Evolutionary conservation across 352 stramenopile genomes (phyloP).

Genomic region (Globisporangium takayamanum): DNA sequence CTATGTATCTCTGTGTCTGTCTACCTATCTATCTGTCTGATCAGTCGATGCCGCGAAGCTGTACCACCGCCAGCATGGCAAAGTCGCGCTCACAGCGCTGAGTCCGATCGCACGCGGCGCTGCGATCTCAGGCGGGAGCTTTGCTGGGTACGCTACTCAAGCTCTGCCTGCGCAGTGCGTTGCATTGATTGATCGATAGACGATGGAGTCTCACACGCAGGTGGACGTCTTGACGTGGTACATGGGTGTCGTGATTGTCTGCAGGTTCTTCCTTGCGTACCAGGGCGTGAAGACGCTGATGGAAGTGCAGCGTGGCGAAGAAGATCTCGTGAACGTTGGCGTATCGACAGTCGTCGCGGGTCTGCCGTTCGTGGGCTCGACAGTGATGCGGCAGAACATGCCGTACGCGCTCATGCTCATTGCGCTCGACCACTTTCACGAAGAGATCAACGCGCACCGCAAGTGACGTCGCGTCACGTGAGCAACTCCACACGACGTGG

Average conservation of each 20-base stretch:
- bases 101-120: slow-evolving; percentile 41
- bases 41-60: slow-evolving; percentile 57
- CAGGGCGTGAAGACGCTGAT: slow-evolving; percentile 69
- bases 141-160: slow-evolving; percentile 34
- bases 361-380: slow-evolving; percentile 53
- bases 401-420: slow-evolving; percentile 75
- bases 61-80: slow-evolving; percentile 54
- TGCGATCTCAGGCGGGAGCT: slow-evolving; percentile 47
- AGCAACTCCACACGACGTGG: too few relatives aligned
- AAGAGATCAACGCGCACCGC: slow-evolving; percentile 62
- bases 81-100: slow-evolving; percentile 35
- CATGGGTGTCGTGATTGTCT: neutral
- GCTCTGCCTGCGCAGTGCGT: neutral
- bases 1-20: slow-evolving; percentile 1
- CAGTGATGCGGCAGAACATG: slow-evolving; percentile 65
- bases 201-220: neutral
- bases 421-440: slow-evolving; percentile 74
- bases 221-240: neutral
- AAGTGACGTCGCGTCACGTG: slow-evolving; percentile 10
- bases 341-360: slow-evolving; percentile 44
- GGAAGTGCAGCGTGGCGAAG: slow-evolving; percentile 43
- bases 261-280: slow-evolving; percentile 74
- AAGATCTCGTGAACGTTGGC: slow-evolving; percentile 53
- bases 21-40: neutral
- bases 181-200: neutral